Evolutionary conservation across 2,329 filamentous ascomycete species (phyloP), one percentile per base, ranked within the genome.

Genomic region (Fusarium napiforme): DNA sequence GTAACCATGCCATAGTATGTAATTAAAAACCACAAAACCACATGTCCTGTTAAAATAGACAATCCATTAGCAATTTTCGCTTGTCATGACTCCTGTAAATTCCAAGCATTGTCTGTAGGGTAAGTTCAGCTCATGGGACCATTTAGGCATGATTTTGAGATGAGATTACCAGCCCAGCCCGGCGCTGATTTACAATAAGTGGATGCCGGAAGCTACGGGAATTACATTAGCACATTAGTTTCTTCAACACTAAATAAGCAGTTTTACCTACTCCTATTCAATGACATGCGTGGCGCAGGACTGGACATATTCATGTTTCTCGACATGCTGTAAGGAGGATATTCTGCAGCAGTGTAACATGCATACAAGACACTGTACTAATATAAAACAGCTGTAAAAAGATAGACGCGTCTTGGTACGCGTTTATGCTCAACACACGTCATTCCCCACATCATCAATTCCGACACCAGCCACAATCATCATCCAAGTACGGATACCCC

Each of bases 141-240:
- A 68, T 40, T 32, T 60, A 49, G 66, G 43, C 67, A 56, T 71
- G 26, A 53, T 49, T 63, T 47, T 66, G 30, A 71, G 65, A 62
- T 47, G 57, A 72, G 70, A 66, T 55, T 71, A 36, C 61, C 52
- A 60, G 71, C 49, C 58, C 53, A 60, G 71, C 36, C 23, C n/a
- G 42, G 49, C n/a, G 56, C 55, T 64, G 47, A 66, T 72, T 73
- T 47, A 55, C 34, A 55, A 61, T 61, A 57, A 71, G 71, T 74
- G 71, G 65, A 65, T 65, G 64, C 64, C 71, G 71, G 71, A 74
- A 72, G 67, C 63, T 59, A 37, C 71, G 67, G 71, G 71, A 45
- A 58, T 50, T 50, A 26, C 40, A 58, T 58, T 58, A 58, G 56
- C 39, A 30, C 26, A 23, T 56, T 42, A 43, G 50, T 55, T 28